Conservation (phyloP, 2,329 filamentous ascomycete genomes). For the Penicillium sp. region DNA sequence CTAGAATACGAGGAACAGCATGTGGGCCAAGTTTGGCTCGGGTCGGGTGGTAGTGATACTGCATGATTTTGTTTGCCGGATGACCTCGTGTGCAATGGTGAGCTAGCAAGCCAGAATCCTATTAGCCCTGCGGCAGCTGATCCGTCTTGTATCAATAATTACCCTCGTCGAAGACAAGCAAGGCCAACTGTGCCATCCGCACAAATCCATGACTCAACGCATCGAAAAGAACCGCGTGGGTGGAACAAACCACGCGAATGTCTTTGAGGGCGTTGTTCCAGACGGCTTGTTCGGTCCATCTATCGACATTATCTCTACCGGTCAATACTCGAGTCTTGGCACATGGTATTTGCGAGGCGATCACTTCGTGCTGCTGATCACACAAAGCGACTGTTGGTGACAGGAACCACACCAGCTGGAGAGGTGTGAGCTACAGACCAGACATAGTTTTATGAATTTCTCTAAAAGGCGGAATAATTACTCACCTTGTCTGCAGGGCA, state of each 20-base stretch:
- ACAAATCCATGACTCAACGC: conserved; percentile 77
- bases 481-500: conserved; percentile 58
- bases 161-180: conserved; percentile 87
- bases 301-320: conserved; percentile 70
- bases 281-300: conserved; percentile 68
- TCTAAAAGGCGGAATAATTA: conserved; percentile 3
- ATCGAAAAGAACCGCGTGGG: conserved; percentile 73
- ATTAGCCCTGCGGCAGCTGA: background rate
- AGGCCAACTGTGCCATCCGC: conserved; percentile 61
- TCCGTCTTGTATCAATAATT: conserved; percentile 22
- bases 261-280: conserved; percentile 71
- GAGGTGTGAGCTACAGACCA: background rate
- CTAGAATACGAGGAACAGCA: conserved; percentile 68
- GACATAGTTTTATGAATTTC: background rate
- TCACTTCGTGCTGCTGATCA: conserved; percentile 65
- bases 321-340: conserved; percentile 65
- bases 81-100: conserved; percentile 72
- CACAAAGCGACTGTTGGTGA: conserved; percentile 71
- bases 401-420: conserved; percentile 68
- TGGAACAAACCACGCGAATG: conserved; percentile 74
- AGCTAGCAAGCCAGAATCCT: conserved; percentile 46
- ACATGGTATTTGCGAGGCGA: conserved; percentile 62
- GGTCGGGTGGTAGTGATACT: conserved; percentile 65
- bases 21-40: conserved; percentile 32
- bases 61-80: conserved; percentile 73